Conservation (phyloP, 768 basidiomycete species). For the Podaxis sp. region DNA sequence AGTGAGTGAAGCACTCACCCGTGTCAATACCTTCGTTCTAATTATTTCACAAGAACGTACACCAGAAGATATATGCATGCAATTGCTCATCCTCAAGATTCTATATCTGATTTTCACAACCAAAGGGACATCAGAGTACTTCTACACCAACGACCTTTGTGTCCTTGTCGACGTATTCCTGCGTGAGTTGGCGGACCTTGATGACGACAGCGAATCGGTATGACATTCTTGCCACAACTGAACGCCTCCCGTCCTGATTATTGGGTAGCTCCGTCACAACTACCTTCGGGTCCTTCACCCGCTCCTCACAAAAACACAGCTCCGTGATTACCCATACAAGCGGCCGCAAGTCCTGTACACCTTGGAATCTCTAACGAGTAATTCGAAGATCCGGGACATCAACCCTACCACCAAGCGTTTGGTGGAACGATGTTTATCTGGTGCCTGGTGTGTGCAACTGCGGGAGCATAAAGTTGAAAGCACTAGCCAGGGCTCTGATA, state of each 20-base stretch:
- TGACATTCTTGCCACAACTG: slow-evolving; percentile 26
- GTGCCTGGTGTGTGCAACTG: slow-evolving; percentile 82
- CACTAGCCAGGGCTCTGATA: slow-evolving; percentile 31
- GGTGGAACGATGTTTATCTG: slow-evolving; percentile 86
- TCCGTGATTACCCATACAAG: slow-evolving; percentile 84
- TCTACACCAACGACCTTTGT: slow-evolving; percentile 96
- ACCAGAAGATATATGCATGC: slow-evolving; percentile 92
- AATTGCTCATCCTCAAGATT: slow-evolving; percentile 89
- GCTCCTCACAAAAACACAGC: slow-evolving; percentile 90
- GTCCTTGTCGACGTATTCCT: slow-evolving; percentile 97
- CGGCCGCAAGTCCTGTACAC: slow-evolving; percentile 83
- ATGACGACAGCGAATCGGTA: slow-evolving; percentile 92
- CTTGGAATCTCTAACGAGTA: slow-evolving; percentile 73
- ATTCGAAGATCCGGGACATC: slow-evolving; percentile 77
- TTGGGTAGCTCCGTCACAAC: slow-evolving; percentile 80
- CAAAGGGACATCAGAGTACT: slow-evolving; percentile 89
- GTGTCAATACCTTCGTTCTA: background rate
- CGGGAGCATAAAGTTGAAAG: slow-evolving; percentile 33
- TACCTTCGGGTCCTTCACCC: slow-evolving; percentile 97
- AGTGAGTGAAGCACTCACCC: slow-evolving; percentile 47
- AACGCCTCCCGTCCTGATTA: slow-evolving; percentile 6
- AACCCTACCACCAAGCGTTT: slow-evolving; percentile 86
- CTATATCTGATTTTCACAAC: slow-evolving; percentile 95
- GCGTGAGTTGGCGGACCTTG: slow-evolving; percentile 88
- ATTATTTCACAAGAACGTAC: slow-evolving; percentile 57